Evolutionary conservation across 805 yeast genomes (phyloP).

Genomic region (Kodamaea leandrae): DNA sequence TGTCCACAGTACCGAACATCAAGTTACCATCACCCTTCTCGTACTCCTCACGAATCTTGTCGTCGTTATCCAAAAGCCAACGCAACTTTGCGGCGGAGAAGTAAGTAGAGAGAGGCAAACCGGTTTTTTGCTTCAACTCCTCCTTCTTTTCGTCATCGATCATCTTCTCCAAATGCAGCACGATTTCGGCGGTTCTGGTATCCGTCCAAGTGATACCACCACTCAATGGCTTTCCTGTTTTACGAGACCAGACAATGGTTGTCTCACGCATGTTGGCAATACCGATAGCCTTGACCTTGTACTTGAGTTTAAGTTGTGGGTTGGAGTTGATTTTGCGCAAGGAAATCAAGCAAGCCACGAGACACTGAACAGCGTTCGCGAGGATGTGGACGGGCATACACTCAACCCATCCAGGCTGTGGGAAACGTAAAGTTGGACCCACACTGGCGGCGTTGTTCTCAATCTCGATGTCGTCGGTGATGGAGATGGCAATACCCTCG

Average conservation of each 20-base stretch:
- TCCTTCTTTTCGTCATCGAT: slow-evolving; percentile 55
- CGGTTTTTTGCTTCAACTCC: slow-evolving; percentile 62
- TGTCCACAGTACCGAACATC: slow-evolving; percentile 92
- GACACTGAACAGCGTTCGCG: slow-evolving; percentile 76
- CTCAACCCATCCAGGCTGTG: slow-evolving; percentile 91
- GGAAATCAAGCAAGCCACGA: slow-evolving; percentile 60
- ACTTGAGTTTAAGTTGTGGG: slow-evolving; percentile 51
- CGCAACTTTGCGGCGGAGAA: slow-evolving; percentile 86
- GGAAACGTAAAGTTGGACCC: slow-evolving; percentile 72
- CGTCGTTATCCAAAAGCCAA: slow-evolving; percentile 84
- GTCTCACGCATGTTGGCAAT: slow-evolving; percentile 97
- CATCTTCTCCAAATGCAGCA: slow-evolving; percentile 56
- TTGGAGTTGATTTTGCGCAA: slow-evolving; percentile 55
- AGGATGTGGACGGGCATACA: slow-evolving; percentile 83
- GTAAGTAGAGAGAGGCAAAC: slow-evolving; percentile 86
- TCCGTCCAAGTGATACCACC: slow-evolving; percentile 97
- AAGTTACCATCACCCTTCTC: slow-evolving; percentile 67
- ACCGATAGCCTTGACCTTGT: slow-evolving; percentile 71
- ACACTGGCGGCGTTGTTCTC: slow-evolving; percentile 53
- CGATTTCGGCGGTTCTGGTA: slow-evolving; percentile 76
- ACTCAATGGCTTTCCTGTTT: slow-evolving; percentile 77
- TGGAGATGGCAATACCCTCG: slow-evolving; percentile 70
- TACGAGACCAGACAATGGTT: slow-evolving; percentile 80
- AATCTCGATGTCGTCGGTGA: slow-evolving; percentile 56
- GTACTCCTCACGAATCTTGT: slow-evolving; percentile 61